A percentile compares a stretch with the other conserved stretches of the same genome.
These are phyloP conservation scores for Leccinum cinnamomeum DNA, from an alignment of 1,284 basidiomycete species.

Conservation along the genomic window DNA sequence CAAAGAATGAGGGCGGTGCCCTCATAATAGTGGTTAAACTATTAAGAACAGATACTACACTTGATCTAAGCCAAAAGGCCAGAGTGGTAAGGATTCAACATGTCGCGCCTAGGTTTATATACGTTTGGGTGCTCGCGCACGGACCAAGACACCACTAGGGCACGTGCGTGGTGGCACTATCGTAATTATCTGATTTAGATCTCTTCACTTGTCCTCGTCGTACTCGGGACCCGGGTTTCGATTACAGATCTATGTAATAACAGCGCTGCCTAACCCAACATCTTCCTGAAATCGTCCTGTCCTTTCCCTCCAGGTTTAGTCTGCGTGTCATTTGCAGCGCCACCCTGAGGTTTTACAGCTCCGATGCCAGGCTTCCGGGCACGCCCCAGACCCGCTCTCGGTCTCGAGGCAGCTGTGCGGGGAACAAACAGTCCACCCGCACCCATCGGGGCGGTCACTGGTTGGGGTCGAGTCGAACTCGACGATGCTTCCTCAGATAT, in stretches of 20 bases:
- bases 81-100: constrained; percentile 66
- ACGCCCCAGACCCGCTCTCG: constrained; percentile 68
- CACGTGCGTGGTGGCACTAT: not conserved
- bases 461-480: constrained; percentile 33
- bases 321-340: constrained; percentile 21
- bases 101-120: constrained; percentile 14
- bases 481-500: constrained; percentile 54
- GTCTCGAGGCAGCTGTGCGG: constrained; percentile 58
- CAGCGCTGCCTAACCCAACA: constrained; percentile 46
- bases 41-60: constrained; percentile 71
- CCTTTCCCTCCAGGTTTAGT: constrained; percentile 32
- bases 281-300: constrained; percentile 81
- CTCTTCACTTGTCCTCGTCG: not conserved
- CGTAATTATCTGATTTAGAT: not conserved
- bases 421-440: constrained; percentile 61
- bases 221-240: not conserved
- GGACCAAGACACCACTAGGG: constrained; percentile 11
- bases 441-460: constrained; percentile 41
- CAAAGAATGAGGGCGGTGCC: constrained; percentile 36
- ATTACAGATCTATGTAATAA: not conserved
- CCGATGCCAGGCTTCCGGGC: constrained; percentile 36
- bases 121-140: constrained; percentile 12
- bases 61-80: constrained; percentile 97
- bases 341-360: constrained; percentile 19
- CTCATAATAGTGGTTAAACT: constrained; percentile 39